These are phyloP conservation scores for Microcera coccophila DNA, from an alignment of 2,329 filamentous ascomycete genomes.

Conservation along the genomic window DNA sequence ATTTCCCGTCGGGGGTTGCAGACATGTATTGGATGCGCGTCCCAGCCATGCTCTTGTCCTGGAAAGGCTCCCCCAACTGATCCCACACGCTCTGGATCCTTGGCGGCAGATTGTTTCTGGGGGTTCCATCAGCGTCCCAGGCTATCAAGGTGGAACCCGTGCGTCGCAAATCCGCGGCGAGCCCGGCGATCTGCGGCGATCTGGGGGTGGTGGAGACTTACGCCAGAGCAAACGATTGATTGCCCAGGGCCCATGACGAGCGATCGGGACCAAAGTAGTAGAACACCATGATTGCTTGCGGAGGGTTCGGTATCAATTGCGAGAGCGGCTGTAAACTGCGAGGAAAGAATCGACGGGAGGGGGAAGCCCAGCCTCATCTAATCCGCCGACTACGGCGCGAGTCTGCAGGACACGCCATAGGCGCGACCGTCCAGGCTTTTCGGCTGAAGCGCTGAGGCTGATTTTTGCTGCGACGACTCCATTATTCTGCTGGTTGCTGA, in stretches of 20 bases:
- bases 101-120: conserved; percentile 7
- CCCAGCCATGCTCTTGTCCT: conserved; percentile 9
- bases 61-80: conserved; percentile 4
- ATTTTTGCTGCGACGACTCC: too few species aligned
- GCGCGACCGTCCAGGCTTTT: neutral
- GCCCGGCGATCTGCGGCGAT: neutral
- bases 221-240: conserved; percentile 8
- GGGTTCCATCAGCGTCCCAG: neutral
- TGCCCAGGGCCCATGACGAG: conserved; percentile 13
- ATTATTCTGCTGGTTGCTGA: too few species aligned
- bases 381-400: too few species aligned
- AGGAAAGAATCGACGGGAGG: too few species aligned
- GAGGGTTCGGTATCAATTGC: too few species aligned
- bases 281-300: conserved; percentile 11
- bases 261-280: conserved; percentile 13
- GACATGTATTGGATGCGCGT: conserved; percentile 9
- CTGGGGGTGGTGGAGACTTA: conserved; percentile 5
- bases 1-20: conserved; percentile 3
- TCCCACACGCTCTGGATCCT: conserved; percentile 9
- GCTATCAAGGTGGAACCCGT: neutral
- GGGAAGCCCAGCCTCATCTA: too few species aligned
- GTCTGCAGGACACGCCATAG: neutral
- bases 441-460: neutral
- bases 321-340: too few species aligned
- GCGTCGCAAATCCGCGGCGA: too few species aligned